Percentiles rank a stretch among this genome's conserved stretches.
Evolutionary conservation across 2,329 filamentous ascomycete genomes (phyloP).

Genomic region (Penicillium sp.): DNA sequence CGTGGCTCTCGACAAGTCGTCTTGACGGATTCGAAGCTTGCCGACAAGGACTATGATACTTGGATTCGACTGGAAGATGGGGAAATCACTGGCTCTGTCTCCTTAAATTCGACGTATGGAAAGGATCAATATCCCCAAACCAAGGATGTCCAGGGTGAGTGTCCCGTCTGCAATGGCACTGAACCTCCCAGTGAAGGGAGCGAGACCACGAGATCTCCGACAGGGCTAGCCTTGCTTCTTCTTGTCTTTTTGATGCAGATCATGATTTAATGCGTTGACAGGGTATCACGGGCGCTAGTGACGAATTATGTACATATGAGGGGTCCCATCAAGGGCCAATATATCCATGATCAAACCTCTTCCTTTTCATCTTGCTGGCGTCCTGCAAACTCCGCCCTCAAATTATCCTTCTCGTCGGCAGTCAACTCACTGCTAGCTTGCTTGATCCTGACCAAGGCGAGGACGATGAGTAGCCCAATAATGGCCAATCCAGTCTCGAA

Average conservation of each 20-base stretch:
- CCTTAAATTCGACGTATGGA: conserved; percentile 56
- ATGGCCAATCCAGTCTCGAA: conserved; percentile 54
- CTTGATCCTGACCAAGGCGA: conserved; percentile 50
- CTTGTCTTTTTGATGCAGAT: no score
- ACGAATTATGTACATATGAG: no score
- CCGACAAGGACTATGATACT: conserved; percentile 47
- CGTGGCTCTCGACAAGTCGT: conserved; percentile 55
- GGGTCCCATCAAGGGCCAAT: not conserved
- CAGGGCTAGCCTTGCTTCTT: no score
- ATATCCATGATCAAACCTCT: no score
- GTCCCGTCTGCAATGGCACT: no score
- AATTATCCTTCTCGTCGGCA: conserved; percentile 48
- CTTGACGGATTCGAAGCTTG: conserved; percentile 43
- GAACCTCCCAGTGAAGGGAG: no score
- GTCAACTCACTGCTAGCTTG: conserved; percentile 55
- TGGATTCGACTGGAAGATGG: conserved; percentile 58
- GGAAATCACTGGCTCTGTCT: conserved; percentile 47
- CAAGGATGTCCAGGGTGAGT: no score
- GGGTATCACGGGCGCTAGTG: no score
- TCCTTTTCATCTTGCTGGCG: no score
- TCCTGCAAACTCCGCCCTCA: not conserved
- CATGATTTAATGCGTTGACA: no score
- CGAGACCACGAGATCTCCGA: no score
- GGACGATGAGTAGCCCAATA: conserved; percentile 49
- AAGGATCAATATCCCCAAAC: conserved; percentile 33